Base-by-base conservation (phyloP, 2,329 filamentous ascomycete genomes). In the Ophiostoma ulmi region DNA sequence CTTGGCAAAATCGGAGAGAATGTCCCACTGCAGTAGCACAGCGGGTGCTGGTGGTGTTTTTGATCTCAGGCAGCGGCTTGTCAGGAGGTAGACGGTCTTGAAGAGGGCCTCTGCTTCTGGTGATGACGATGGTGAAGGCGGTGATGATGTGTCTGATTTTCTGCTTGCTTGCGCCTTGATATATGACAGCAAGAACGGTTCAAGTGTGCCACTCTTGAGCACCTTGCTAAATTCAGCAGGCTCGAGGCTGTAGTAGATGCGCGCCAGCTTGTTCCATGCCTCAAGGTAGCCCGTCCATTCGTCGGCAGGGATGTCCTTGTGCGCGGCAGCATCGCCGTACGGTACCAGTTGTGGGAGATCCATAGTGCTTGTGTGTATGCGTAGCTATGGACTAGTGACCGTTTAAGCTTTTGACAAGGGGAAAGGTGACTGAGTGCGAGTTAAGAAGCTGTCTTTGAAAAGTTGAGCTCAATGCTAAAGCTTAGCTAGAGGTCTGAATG, bases 201-300 rank as follows among this genome's bases (percentile, higher is more conserved):
- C 75, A 4, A 92, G 76, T 20, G 36, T 6, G 17, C 66, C 64
- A 10, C 92, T 87, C 5, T 85, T 83, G 10, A 87, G 82, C 36
- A 80, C 78, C 48, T 79, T 77, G 66, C 78, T 74, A 73, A 95
- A 91, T 0, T 87, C 81, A 1, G 83, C 76, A 7, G 87, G 83
- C 0, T 86, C 75, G 0, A 91, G 80, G 17, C 85, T 83, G 39
- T 95, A 79, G 73, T 93, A 87, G 2, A 88, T 84, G 69, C 89
- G 84, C 7, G 87, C 81, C 7, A 97, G 83, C 13, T 87, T 81
- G 22, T 88, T 81, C 93, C 93, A 97, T 48, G 92, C 89, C 73
- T 91, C 86, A 66, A 96, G 81, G 77, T 91, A 93, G 41, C 86
- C 83, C 74, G 90, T 84, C 93, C 93, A 97, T 80, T 97, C 92